Percentiles rank a stretch among this genome's conserved stretches.
These are phyloP conservation scores for Yarrowia sp. DNA, from an alignment of 805 yeast species.

Conservation along the genomic window DNA sequence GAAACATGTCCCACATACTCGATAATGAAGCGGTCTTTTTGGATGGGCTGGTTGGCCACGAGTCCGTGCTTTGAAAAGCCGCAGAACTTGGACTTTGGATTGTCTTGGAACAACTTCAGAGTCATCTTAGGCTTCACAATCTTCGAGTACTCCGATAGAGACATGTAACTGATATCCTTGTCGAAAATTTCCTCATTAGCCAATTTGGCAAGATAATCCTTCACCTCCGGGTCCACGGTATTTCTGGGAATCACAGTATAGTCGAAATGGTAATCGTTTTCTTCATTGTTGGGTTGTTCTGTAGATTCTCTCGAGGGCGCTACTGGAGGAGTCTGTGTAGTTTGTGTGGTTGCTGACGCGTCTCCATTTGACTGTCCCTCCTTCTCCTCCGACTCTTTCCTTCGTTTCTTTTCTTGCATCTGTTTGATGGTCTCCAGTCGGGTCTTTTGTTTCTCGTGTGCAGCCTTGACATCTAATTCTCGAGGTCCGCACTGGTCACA, in stretches of 20 bases:
- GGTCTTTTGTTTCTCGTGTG: conserved; percentile 42
- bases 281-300: conserved; percentile 15
- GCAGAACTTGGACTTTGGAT: conserved; percentile 50
- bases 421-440: conserved; percentile 25
- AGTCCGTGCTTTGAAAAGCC: conserved; percentile 72
- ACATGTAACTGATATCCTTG: conserved; percentile 28
- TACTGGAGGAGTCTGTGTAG: conserved; percentile 1
- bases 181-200: conserved; percentile 12
- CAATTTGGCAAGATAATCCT: neutral
- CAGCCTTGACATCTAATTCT: conserved; percentile 44
- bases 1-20: conserved; percentile 75
- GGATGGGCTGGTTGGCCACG: conserved; percentile 44
- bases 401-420: conserved; percentile 1
- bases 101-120: conserved; percentile 59
- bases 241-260: conserved; percentile 12
- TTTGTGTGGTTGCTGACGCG: conserved; percentile 5
- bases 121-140: conserved; percentile 39
- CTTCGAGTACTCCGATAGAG: conserved; percentile 1
- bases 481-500: conserved; percentile 71
- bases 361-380: conserved; percentile 4
- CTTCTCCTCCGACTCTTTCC: conserved; percentile 22
- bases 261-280: conserved; percentile 17
- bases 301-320: conserved; percentile 13
- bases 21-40: conserved; percentile 49
- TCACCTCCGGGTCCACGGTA: neutral